Evolutionary conservation across 352 stramenopile species (phyloP).

Genomic region (Phytophthora fragariae): DNA sequence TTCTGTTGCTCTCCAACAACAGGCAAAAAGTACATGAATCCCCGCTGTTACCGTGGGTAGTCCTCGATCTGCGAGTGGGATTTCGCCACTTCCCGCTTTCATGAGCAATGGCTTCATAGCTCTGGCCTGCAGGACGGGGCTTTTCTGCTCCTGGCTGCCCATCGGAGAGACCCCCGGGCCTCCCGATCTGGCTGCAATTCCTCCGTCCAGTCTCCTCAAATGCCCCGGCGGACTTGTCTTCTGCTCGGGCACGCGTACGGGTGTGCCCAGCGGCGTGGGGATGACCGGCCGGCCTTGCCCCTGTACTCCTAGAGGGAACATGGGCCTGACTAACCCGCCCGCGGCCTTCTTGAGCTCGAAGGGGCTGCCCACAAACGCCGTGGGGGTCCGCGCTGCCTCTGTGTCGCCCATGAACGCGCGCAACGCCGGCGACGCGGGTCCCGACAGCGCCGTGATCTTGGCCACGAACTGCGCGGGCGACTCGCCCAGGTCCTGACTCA

Average conservation of each 20-base stretch:
- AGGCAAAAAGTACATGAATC: neutral
- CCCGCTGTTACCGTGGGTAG: slow-evolving; percentile 41
- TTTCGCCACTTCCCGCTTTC: slow-evolving; percentile 11
- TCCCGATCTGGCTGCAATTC: slow-evolving; percentile 1
- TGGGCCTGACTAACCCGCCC: neutral
- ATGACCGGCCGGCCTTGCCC: slow-evolving; percentile 19
- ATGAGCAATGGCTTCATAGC: slow-evolving; percentile 37
- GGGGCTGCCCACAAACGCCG: slow-evolving; percentile 19
- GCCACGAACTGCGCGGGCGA: slow-evolving; percentile 23
- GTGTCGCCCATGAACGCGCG: slow-evolving; percentile 24
- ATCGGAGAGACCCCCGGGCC: slow-evolving; percentile 13
- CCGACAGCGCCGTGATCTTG: slow-evolving; percentile 15
- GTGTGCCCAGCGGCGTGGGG: slow-evolving; percentile 8
- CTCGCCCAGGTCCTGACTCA: slow-evolving; percentile 20
- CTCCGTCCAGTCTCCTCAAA: slow-evolving; percentile 23
- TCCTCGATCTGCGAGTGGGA: slow-evolving; percentile 9
- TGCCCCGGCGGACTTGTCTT: slow-evolving; percentile 28
- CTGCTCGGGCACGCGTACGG: slow-evolving; percentile 10
- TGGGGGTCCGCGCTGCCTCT: slow-evolving; percentile 18
- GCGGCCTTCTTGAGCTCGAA: slow-evolving; percentile 28
- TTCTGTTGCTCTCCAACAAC: too few relatives aligned
- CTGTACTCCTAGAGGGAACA: slow-evolving; percentile 24
- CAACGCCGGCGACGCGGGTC: slow-evolving; percentile 14
- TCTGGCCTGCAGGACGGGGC: slow-evolving; percentile 26
- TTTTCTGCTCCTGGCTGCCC: slow-evolving; percentile 45